Conservation (phyloP, 176 grass and related monocot genomes). For the Hordeum marinum region DNA sequence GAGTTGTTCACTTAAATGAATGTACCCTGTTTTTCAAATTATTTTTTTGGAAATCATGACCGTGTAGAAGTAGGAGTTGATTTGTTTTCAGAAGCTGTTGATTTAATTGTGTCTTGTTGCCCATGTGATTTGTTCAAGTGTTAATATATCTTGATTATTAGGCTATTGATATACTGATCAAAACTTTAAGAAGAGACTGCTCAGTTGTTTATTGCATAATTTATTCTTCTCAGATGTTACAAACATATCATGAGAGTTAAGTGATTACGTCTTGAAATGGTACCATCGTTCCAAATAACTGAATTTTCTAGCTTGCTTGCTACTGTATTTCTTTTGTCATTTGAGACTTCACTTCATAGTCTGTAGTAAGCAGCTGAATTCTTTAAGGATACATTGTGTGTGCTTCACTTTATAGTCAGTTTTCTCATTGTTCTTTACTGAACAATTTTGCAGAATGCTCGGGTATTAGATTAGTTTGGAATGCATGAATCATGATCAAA, state of each 20-base stretch:
- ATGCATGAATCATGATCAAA: not conserved
- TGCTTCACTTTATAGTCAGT: no score
- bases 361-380: not conserved
- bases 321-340: not conserved
- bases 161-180: not conserved
- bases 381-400: not conserved
- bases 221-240: not conserved
- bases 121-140: not conserved
- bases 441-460: not conserved
- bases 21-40: no score
- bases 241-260: not conserved
- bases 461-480: not conserved
- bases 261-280: not conserved
- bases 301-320: not conserved
- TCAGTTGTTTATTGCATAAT: not conserved
- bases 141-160: not conserved
- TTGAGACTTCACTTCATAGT: not conserved
- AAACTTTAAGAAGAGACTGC: not conserved
- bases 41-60: no score
- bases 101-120: not conserved
- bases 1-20: not conserved
- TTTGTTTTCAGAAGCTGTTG: not conserved
- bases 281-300: not conserved
- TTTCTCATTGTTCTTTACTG: not conserved
- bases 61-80: not conserved